A percentile compares a stretch with the other conserved stretches of the same genome.
These are phyloP conservation scores for Thalassiosira exigua DNA, from an alignment of 352 stramenopile species.

Conservation along the genomic window DNA sequence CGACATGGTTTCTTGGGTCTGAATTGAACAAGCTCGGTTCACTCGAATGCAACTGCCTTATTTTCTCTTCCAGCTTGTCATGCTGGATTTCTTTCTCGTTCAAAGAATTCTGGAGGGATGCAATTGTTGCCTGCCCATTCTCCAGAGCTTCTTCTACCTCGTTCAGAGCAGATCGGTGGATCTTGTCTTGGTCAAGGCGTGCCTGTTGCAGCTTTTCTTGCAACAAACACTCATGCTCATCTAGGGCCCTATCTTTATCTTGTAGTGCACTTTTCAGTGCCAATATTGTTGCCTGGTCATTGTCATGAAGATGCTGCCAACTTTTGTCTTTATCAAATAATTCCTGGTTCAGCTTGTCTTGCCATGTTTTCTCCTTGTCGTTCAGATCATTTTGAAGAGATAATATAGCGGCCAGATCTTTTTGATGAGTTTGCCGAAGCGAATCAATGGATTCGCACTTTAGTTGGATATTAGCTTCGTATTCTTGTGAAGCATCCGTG, in stretches of 20 bases:
- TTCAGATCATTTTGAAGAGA: constrained; percentile 31
- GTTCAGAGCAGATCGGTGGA: background rate
- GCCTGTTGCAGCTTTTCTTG: constrained; percentile 21
- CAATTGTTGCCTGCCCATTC: constrained; percentile 23
- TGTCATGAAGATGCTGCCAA: no score
- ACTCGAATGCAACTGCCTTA: constrained; percentile 21
- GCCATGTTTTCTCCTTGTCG: constrained; percentile 31
- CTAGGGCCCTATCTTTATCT: no score
- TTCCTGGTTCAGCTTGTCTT: no score
- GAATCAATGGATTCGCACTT: background rate
- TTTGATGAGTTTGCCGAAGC: constrained; percentile 6
- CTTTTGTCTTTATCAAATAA: no score
- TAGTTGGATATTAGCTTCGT: no score
- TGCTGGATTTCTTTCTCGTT: constrained; percentile 24
- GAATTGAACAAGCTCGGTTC: constrained; percentile 12
- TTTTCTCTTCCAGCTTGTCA: constrained; percentile 13
- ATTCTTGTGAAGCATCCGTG: no score
- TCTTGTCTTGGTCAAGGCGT: no score
- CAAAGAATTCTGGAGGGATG: constrained; percentile 2
- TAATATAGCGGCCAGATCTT: constrained; percentile 18
- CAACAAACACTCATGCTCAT: constrained; percentile 18
- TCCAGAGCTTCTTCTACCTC: background rate
- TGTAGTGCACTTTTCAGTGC: no score
- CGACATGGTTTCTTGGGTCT: constrained; percentile 4
- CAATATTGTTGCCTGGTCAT: no score